These are phyloP conservation scores for Diplocarpon mali DNA, from an alignment of 2,329 filamentous ascomycete species.

Conservation along the genomic window DNA sequence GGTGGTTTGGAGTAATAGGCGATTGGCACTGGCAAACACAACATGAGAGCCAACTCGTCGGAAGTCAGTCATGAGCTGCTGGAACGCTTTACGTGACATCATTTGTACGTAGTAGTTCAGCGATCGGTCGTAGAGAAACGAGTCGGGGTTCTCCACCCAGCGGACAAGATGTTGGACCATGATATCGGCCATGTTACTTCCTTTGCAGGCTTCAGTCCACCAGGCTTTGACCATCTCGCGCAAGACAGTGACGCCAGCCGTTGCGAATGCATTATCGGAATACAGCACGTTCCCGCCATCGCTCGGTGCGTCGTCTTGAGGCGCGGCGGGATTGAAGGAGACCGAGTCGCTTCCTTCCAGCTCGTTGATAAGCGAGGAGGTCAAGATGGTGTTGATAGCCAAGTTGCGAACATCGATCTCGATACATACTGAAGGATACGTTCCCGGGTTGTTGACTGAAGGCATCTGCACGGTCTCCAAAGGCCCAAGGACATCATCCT, in stretches of 20 bases:
- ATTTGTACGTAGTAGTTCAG: conserved; percentile 97
- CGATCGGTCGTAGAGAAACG: conserved; percentile 88
- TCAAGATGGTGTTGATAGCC: conserved; percentile 94
- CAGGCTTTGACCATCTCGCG: conserved; percentile 98
- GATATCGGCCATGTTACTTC: conserved; percentile 89
- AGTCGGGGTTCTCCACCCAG: conserved; percentile 90
- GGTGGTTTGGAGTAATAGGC: conserved; percentile 85
- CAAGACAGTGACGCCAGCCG: conserved; percentile 78
- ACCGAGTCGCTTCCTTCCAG: conserved; percentile 82
- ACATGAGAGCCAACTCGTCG: conserved; percentile 88
- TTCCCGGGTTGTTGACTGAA: conserved; percentile 82
- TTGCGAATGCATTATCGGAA: conserved; percentile 85
- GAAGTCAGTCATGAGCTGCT: conserved; percentile 96
- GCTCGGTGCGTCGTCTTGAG: conserved; percentile 44
- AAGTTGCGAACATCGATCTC: conserved; percentile 90
- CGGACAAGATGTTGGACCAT: conserved; percentile 95
- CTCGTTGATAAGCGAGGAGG: conserved; percentile 92
- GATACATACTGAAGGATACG: conserved; percentile 92
- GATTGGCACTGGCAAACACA: conserved; percentile 85
- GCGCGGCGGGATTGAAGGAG: conserved; percentile 67
- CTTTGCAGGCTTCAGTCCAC: conserved; percentile 90
- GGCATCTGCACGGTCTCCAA: conserved; percentile 88
- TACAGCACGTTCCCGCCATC: conserved; percentile 62
- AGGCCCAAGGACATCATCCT: conserved; percentile 73
- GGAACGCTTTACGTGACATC: conserved; percentile 94